Evolutionary conservation across 805 yeast genomes (phyloP).

Genomic region (Starmerella kuoi): DNA sequence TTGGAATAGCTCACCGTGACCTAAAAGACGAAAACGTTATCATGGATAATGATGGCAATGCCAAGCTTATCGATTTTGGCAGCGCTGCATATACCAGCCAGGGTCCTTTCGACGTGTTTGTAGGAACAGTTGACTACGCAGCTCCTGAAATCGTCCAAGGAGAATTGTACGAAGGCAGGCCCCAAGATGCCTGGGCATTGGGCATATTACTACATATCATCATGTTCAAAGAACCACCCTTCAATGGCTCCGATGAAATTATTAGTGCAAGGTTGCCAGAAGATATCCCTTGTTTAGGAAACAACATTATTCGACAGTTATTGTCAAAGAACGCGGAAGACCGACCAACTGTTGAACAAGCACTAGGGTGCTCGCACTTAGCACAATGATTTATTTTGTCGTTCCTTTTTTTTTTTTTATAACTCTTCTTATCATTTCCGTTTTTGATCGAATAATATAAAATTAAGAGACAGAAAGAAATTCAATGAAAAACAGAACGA

Average conservation of each 20-base stretch:
- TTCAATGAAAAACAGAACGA: no score
- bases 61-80: slow-evolving; percentile 88
- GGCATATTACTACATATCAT: slow-evolving; percentile 85
- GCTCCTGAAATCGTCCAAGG: slow-evolving; percentile 94
- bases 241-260: slow-evolving; percentile 88
- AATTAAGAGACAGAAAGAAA: no score
- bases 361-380: no score
- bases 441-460: no score
- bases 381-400: no score
- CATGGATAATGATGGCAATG: slow-evolving; percentile 61
- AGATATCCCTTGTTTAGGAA: slow-evolving; percentile 5
- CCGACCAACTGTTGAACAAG: slow-evolving; percentile 10
- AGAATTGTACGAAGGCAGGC: slow-evolving; percentile 76
- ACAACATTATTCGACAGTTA: slow-evolving; percentile 2
- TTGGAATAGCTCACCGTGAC: slow-evolving; percentile 87
- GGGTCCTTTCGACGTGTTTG: slow-evolving; percentile 96
- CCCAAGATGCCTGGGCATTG: slow-evolving; percentile 95
- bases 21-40: slow-evolving; percentile 90
- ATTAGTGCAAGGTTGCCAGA: slow-evolving; percentile 63
- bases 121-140: slow-evolving; percentile 94
- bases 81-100: slow-evolving; percentile 80
- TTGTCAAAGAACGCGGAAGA: slow-evolving; percentile 5
- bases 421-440: no score
- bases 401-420: no score
- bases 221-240: slow-evolving; percentile 88